phyloP scores from a whole-genome alignment of 78 protist species.

The Protostelium mycophagum region DNA sequence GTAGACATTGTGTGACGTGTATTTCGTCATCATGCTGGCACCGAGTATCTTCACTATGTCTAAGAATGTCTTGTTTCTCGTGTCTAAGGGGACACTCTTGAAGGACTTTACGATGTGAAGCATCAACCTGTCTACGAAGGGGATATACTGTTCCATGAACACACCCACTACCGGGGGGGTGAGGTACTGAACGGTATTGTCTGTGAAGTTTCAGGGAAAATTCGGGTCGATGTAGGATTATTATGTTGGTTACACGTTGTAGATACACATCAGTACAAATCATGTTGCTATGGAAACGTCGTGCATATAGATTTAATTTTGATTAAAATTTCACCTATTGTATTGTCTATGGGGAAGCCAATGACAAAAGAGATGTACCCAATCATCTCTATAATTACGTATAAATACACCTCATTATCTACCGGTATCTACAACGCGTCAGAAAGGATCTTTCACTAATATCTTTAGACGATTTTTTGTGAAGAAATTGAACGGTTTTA shows the following conservation, averaged over 20 bases:
- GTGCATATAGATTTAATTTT: no score
- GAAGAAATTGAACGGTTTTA: no score
- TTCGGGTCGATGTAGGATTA: background rate
- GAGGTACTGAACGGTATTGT: background rate
- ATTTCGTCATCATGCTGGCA: conserved; percentile 36
- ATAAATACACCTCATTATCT: background rate
- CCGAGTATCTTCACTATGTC: conserved; percentile 63
- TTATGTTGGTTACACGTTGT: no score
- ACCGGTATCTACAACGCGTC: no score
- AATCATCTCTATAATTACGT: background rate
- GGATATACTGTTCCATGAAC: background rate
- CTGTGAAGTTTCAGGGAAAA: background rate
- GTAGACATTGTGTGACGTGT: background rate
- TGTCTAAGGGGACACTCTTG: background rate
- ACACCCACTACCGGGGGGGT: background rate
- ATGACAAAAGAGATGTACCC: background rate
- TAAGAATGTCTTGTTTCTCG: background rate
- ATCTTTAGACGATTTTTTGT: no score
- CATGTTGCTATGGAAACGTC: no score
- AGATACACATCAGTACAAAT: no score
- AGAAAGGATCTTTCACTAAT: no score
- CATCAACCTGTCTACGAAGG: background rate
- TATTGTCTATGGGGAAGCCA: background rate
- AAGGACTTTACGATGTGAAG: background rate
- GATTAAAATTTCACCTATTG: no score